phyloP scores from a whole-genome alignment of 352 stramenopile species.

The Nothophytophthora sp. region DNA sequence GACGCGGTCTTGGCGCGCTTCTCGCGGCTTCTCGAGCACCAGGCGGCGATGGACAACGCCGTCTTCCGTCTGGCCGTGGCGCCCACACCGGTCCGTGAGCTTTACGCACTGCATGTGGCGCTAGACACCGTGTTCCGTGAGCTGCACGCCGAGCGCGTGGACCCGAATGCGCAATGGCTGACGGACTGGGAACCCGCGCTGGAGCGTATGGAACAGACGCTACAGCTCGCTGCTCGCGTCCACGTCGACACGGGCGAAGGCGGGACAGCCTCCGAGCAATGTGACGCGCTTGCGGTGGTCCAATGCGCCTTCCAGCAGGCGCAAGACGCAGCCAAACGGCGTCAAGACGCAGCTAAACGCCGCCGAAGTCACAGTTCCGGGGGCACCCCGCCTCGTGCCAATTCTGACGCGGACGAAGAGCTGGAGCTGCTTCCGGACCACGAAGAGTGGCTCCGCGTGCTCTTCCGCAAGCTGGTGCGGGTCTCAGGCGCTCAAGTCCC shows the following conservation, averaged over 20 bases:
- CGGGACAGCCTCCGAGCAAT: conserved; percentile 22
- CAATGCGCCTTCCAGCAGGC: conserved; percentile 51
- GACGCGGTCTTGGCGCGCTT: conserved; percentile 32
- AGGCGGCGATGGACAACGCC: conserved; percentile 24
- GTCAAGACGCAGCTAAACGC: conserved; percentile 4
- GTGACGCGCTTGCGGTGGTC: conserved; percentile 51
- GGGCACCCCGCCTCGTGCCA: conserved; percentile 1
- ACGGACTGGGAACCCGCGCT: conserved; percentile 45
- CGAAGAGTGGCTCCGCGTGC: conserved; percentile 40
- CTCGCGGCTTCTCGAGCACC: conserved; percentile 26
- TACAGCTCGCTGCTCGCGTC: conserved; percentile 32
- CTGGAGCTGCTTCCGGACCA: conserved; percentile 33
- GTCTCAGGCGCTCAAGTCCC: conserved; percentile 47
- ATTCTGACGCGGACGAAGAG: conserved; percentile 11
- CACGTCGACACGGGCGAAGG: conserved; percentile 26
- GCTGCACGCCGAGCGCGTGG: conserved; percentile 44
- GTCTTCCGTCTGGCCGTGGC: conserved; percentile 42
- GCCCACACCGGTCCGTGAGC: conserved; percentile 26
- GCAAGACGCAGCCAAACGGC: conserved; percentile 20
- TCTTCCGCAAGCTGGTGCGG: conserved; percentile 50
- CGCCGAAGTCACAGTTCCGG: conserved; percentile 17
- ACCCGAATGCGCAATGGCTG: conserved; percentile 46
- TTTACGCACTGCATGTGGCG: conserved; percentile 36
- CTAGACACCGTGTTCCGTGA: conserved; percentile 38
- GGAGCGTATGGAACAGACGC: conserved; percentile 43